phyloP scores from a whole-genome alignment of 257 asterid species.

The Orobanche coerulescens region DNA sequence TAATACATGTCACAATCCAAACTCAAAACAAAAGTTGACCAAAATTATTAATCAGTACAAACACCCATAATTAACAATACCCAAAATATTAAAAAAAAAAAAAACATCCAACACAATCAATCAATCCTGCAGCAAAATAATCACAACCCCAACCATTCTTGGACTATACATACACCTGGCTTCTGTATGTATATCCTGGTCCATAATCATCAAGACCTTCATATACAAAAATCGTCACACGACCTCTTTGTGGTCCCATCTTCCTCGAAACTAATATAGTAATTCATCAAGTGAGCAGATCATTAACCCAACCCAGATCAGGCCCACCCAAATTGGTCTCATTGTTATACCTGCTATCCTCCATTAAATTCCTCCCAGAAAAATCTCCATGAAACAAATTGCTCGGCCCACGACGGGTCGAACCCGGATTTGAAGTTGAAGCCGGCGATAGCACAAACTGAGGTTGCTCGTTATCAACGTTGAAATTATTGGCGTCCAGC shows the following conservation, averaged over 20 bases:
- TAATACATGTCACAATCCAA: neutral
- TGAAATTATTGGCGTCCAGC: constrained; percentile 43
- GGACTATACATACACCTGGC: constrained; percentile 20
- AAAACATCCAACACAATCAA: constrained; percentile 11
- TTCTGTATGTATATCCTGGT: constrained; percentile 18
- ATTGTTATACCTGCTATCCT: constrained; percentile 34
- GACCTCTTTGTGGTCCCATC: constrained; percentile 2
- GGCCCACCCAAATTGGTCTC: constrained; percentile 50
- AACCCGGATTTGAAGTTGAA: constrained; percentile 28
- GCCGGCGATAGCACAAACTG: constrained; percentile 69
- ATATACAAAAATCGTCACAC: neutral
- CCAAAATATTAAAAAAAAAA: neutral
- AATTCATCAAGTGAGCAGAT: constrained; percentile 54
- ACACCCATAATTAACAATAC: constrained; percentile 12
- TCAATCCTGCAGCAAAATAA: constrained; percentile 25
- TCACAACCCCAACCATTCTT: constrained; percentile 4
- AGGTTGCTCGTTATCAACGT: constrained; percentile 33
- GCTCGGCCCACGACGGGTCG: constrained; percentile 23
- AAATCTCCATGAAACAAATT: constrained; percentile 28
- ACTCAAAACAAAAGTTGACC: neutral
- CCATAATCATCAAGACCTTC: constrained; percentile 16
- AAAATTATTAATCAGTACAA: constrained; percentile 21
- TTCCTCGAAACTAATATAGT: neutral
- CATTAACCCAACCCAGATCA: constrained; percentile 93
- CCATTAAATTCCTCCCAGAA: constrained; percentile 36